Conservation (phyloP, 768 basidiomycete genomes). For the Agaricus sinodeliciosus region DNA sequence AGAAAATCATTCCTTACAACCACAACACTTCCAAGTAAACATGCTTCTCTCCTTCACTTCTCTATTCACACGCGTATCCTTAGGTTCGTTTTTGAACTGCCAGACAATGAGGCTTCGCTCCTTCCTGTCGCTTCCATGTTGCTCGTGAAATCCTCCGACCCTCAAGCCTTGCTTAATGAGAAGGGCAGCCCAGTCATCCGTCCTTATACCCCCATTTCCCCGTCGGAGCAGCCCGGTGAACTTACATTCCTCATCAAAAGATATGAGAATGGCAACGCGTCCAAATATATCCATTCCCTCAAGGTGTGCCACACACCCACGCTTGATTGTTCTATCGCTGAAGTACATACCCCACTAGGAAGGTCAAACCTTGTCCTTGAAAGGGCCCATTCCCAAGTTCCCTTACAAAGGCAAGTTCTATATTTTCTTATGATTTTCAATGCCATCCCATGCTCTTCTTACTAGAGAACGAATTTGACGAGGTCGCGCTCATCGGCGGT, state of each 20-base stretch:
- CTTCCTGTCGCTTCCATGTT: conserved; percentile 78
- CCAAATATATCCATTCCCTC: conserved; percentile 74
- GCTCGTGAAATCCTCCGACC: conserved; percentile 66
- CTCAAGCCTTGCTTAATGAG: conserved; percentile 54
- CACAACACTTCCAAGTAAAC: conserved; percentile 82
- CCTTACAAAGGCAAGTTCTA: conserved; percentile 62
- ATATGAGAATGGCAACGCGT: conserved; percentile 76
- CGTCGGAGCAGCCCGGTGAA: conserved; percentile 68
- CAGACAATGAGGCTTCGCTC: conserved; percentile 69
- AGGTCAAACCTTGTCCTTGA: conserved; percentile 79
- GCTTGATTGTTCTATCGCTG: background rate
- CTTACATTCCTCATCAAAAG: conserved; percentile 81
- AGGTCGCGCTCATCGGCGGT: conserved; percentile 87
- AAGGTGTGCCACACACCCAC: conserved; percentile 32
- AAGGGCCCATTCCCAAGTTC: conserved; percentile 89
- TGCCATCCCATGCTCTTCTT: background rate
- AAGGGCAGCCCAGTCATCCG: conserved; percentile 87
- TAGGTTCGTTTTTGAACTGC: conserved; percentile 78
- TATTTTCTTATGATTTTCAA: background rate
- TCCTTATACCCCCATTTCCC: conserved; percentile 91
- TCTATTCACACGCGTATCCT: background rate
- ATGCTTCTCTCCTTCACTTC: background rate
- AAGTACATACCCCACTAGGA: conserved; percentile 25
- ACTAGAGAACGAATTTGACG: conserved; percentile 73
- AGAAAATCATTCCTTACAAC: conserved; percentile 81